A percentile compares a stretch with the other conserved stretches of the same genome.
These are phyloP conservation scores for Exsudoporus floridanus DNA, from an alignment of 1,284 basidiomycete species.

Conservation along the genomic window DNA sequence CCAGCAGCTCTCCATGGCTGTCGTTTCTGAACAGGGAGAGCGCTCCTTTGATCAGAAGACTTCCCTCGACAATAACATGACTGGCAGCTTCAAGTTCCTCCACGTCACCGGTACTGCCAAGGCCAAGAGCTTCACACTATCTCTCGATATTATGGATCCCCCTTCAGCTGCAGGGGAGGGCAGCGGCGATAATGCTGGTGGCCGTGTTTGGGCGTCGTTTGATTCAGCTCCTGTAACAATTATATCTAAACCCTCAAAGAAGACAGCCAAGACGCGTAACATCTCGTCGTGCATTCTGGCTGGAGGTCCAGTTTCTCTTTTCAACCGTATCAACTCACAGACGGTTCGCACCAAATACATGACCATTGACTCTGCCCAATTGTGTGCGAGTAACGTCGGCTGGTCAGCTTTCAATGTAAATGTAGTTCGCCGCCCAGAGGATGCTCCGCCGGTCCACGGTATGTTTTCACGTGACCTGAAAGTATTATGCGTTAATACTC, in stretches of 20 bases:
- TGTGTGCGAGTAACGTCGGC: constrained; percentile 82
- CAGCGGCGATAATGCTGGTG: constrained; percentile 52
- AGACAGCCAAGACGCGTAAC: constrained; percentile 94
- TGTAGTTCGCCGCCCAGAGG: constrained; percentile 66
- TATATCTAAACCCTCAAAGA: constrained; percentile 96
- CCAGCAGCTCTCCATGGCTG: constrained; percentile 81
- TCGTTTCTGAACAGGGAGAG: constrained; percentile 81
- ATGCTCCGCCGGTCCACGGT: constrained; percentile 56
- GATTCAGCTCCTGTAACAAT: constrained; percentile 89
- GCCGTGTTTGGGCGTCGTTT: constrained; percentile 86
- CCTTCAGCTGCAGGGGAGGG: constrained; percentile 49
- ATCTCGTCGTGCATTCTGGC: constrained; percentile 89
- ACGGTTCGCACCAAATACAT: constrained; percentile 97
- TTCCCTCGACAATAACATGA: constrained; percentile 75
- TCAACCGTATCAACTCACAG: constrained; percentile 96
- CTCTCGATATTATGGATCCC: constrained; percentile 78
- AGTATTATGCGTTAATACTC: constrained; percentile 36
- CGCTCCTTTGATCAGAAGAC: constrained; percentile 81
- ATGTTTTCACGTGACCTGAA: constrained; percentile 53
- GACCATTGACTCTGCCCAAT: constrained; percentile 81
- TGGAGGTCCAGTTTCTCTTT: constrained; percentile 89
- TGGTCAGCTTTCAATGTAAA: constrained; percentile 96
- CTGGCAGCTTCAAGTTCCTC: constrained; percentile 86
- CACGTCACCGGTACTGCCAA: constrained; percentile 88
- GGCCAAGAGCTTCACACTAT: constrained; percentile 85